Base-by-base conservation (phyloP, 2,329 filamentous ascomycete species). In the Neophaeococcomyces aloes region DNA sequence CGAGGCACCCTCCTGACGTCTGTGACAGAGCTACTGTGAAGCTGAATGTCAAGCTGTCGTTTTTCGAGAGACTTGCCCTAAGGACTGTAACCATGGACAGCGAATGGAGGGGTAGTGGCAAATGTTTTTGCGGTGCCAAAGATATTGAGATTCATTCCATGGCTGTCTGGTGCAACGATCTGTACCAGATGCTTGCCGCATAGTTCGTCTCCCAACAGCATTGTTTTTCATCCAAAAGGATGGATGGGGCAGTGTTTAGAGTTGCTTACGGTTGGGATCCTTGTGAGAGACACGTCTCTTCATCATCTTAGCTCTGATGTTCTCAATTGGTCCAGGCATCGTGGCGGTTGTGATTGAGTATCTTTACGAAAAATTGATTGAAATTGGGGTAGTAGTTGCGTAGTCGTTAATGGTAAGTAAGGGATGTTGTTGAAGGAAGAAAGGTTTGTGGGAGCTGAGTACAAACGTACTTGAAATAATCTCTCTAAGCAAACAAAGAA, bases 271-370 rank as follows among this genome's bases (percentile, higher is more conserved):
- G 14, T 52, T 44, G 11, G 45, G 39, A 33, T 54, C 50, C 39
- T 54, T 54, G 46, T 54, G 52, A 39, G 50, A 53, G 45, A 54
- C 38, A 23, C 51, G 46, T 23, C 52, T 47, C 49, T 54, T 54
- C 32, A 54, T 19, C 42, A 54, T 19, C 42, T 52, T 53, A 35
- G 39, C 48, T 45, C 52, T 37, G 38, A 54, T 50, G 45, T 37
- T 52, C 4, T 49, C 43, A 40, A 54, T 49, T 11, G 23, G 11
- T 21, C 35, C 29, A 33, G 42, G 32, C 42, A 45, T 45, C 3
- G 31, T 34, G 23, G 8, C 14, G 6, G 23, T 17, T 29, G 14
- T 35, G n/a, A 29, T n/a, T n/a, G n/a, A 30, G 29, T n/a, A n/a
- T n/a, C n/a, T n/a, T n/a, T n/a, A n/a, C n/a, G n/a, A n/a, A n/a